Conservation (phyloP, 805 yeast species). For the Trichomonascus vanleenenianus region DNA sequence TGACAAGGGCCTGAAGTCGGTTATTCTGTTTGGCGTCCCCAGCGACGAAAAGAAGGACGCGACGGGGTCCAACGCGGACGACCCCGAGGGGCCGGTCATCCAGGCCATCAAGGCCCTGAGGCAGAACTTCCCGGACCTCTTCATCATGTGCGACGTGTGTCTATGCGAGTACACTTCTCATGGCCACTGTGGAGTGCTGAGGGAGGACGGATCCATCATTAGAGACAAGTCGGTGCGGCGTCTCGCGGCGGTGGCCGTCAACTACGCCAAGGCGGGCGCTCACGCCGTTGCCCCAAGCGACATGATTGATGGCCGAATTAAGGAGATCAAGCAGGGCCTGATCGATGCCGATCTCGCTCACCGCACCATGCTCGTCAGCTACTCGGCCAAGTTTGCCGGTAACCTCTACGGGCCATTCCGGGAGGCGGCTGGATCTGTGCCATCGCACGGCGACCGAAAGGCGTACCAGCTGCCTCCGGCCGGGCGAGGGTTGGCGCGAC, state of each 20-base stretch:
- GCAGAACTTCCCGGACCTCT: conserved; percentile 67
- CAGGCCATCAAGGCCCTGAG: conserved; percentile 60
- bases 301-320: conserved; percentile 93
- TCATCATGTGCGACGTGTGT: conserved; percentile 90
- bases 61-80: conserved; percentile 86
- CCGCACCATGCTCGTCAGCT: conserved; percentile 82
- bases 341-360: conserved; percentile 79
- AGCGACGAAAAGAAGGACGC: conserved; percentile 70
- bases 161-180: conserved; percentile 93
- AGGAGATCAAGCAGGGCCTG: conserved; percentile 79
- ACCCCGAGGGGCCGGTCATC: conserved; percentile 93
- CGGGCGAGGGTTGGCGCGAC: conserved; percentile 86
- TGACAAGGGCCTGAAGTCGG: conserved; percentile 74
- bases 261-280: conserved; percentile 94
- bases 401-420: conserved; percentile 93
- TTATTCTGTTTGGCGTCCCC: conserved; percentile 89
- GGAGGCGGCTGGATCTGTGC: conserved; percentile 92
- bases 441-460: conserved; percentile 85
- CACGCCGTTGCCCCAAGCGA: conserved; percentile 95
- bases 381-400: conserved; percentile 91
- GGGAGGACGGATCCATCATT: conserved; percentile 80
- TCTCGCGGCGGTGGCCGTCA: conserved; percentile 89
- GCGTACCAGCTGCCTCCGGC: conserved; percentile 91
- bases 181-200: conserved; percentile 94
- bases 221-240: conserved; percentile 69